Percentiles rank a stretch among this genome's conserved stretches.
Conservation (phyloP, 805 yeast genomes). For the Sungouiella blattae region DNA sequence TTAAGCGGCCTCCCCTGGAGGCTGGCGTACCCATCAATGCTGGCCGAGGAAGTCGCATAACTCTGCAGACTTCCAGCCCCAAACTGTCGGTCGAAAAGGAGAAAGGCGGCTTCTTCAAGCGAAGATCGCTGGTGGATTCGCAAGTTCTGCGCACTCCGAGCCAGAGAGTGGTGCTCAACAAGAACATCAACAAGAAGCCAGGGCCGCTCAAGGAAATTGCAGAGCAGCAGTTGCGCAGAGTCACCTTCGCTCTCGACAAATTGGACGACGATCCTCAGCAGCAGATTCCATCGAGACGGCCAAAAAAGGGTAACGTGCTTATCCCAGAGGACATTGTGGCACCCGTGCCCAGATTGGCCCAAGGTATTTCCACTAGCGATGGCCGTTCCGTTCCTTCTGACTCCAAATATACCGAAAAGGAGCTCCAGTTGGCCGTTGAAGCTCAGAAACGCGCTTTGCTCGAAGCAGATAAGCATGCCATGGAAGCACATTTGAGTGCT, state of each 20-base stretch:
- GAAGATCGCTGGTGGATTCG: conserved; percentile 14
- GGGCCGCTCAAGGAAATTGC: conserved; percentile 32
- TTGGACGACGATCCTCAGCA: conserved; percentile 63
- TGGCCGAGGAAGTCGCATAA: conserved; percentile 5
- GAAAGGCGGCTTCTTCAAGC: conserved; percentile 15
- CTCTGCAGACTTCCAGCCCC: conserved; percentile 9
- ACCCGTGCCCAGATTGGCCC: conserved; percentile 58
- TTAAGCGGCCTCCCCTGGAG: conserved; percentile 28
- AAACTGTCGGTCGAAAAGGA: conserved; percentile 14
- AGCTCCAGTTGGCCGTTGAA: conserved; percentile 55
- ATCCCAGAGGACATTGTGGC: conserved; percentile 65
- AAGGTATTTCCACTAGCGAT: conserved; percentile 58
- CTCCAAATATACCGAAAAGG: conserved; percentile 39
- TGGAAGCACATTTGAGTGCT: conserved; percentile 73
- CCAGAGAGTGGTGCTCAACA: conserved; percentile 39
- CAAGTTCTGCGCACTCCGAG: not conserved
- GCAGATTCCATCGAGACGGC: conserved; percentile 57
- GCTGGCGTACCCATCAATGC: conserved; percentile 13
- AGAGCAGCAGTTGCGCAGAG: conserved; percentile 50
- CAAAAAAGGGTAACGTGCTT: conserved; percentile 49
- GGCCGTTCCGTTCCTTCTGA: conserved; percentile 18
- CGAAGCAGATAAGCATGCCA: conserved; percentile 70
- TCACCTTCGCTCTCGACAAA: conserved; percentile 73
- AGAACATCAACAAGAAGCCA: conserved; percentile 39
- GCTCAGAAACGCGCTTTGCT: conserved; percentile 49